Conservation (phyloP, 345 rosid genomes). For the Eucalyptus microcorys region DNA sequence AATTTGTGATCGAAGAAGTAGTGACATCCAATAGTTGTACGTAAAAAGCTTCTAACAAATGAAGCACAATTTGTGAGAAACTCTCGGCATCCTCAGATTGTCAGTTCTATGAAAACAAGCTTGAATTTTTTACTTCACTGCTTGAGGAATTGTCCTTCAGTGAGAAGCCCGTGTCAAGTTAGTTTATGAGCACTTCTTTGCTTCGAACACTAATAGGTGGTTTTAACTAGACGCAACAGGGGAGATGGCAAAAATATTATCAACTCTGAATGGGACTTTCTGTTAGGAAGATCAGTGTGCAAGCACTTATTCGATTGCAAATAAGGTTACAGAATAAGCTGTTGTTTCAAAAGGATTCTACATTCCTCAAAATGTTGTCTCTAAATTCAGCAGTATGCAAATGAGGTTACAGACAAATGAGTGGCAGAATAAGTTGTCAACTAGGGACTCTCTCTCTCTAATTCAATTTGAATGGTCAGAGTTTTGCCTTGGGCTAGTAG, state of each 20-base stretch:
- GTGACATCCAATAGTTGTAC: neutral
- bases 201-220: neutral
- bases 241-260: neutral
- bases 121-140: neutral
- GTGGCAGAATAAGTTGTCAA: neutral
- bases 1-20: too few relatives aligned
- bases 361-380: neutral
- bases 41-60: neutral
- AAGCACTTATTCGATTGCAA: neutral
- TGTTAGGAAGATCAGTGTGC: neutral
- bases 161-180: neutral
- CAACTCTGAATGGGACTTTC: neutral
- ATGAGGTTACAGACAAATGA: neutral
- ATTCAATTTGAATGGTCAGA: neutral
- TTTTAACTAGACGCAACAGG: neutral
- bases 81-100: neutral
- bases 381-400: neutral
- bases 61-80: neutral
- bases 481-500: neutral
- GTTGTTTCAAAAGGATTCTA: neutral
- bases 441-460: neutral
- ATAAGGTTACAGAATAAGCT: neutral
- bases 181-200: neutral
- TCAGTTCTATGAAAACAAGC: neutral
- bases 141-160: neutral